A percentile compares a stretch with the other conserved stretches of the same genome.
These are phyloP conservation scores for Xylogone sp. DNA, from an alignment of 2,329 filamentous ascomycete species.

Conservation along the genomic window DNA sequence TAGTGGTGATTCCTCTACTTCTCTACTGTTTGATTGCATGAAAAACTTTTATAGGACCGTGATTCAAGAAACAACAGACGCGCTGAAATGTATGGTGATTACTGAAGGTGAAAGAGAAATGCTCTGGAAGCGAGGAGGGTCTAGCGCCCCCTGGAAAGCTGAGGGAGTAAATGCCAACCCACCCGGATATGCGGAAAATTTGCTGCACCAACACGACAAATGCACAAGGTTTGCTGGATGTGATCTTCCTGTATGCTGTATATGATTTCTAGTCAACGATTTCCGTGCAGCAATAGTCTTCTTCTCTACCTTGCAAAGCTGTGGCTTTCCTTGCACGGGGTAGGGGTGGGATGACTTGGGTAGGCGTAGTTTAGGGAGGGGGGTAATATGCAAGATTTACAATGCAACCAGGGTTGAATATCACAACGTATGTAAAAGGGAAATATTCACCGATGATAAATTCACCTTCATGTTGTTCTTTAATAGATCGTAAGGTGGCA, in stretches of 20 bases:
- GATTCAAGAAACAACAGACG: constrained; percentile 12
- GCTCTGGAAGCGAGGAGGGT: neutral
- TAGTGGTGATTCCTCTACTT: constrained; percentile 13
- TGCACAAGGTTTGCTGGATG: neutral
- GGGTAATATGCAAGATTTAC: neutral
- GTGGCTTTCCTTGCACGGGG: neutral
- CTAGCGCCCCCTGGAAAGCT: neutral
- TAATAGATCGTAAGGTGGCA: neutral
- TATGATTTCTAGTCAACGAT: neutral
- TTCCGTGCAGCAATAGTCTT: neutral
- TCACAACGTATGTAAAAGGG: neutral
- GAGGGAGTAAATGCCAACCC: neutral
- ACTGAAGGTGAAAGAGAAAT: neutral
- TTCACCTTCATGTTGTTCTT: neutral
- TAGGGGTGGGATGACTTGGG: neutral
- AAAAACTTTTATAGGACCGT: constrained; percentile 11
- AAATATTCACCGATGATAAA: neutral
- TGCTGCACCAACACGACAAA: neutral
- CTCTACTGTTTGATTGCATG: constrained; percentile 15
- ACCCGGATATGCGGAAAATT: neutral
- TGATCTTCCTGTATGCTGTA: neutral
- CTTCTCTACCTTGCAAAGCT: neutral
- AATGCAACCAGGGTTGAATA: neutral
- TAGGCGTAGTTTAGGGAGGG: neutral
- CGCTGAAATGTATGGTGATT: constrained; percentile 9